These are phyloP conservation scores for Sugiyamaella qingdaonensis DNA, from an alignment of 805 yeast species.

Conservation along the genomic window DNA sequence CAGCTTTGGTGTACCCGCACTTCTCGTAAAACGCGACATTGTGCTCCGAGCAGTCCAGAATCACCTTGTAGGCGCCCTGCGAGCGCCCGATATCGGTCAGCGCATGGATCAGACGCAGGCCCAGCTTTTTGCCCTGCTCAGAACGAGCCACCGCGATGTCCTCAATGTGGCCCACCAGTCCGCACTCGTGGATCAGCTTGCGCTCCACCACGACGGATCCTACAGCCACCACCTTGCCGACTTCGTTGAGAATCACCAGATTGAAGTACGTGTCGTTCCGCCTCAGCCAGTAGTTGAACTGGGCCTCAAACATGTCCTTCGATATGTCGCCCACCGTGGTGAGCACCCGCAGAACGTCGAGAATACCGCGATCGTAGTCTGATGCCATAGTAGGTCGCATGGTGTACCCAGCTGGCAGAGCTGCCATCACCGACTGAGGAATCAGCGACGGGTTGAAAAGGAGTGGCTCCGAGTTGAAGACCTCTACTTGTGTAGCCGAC, in stretches of 20 bases:
- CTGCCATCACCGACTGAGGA: constrained; percentile 24
- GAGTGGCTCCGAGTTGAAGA: constrained; percentile 5
- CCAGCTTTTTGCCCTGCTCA: constrained; percentile 83
- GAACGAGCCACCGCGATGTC: constrained; percentile 75
- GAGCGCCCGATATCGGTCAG: constrained; percentile 56
- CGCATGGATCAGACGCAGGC: constrained; percentile 58
- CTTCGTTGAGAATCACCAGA: constrained; percentile 56
- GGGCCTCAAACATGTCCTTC: constrained; percentile 43
- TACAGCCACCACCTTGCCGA: constrained; percentile 65
- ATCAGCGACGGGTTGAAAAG: constrained; percentile 26
- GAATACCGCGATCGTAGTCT: constrained; percentile 62
- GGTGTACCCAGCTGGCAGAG: constrained; percentile 59
- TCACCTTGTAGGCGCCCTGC: constrained; percentile 78
- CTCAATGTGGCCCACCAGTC: constrained; percentile 88
- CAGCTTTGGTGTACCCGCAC: constrained; percentile 63
- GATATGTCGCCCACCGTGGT: constrained; percentile 81
- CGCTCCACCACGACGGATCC: constrained; percentile 79
- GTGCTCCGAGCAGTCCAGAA: constrained; percentile 80
- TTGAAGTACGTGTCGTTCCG: constrained; percentile 55
- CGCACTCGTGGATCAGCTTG: constrained; percentile 77
- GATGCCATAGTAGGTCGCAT: constrained; percentile 52
- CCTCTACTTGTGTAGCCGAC: constrained; percentile 2
- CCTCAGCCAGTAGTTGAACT: constrained; percentile 56
- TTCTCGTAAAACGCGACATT: constrained; percentile 84
- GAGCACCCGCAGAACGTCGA: constrained; percentile 58